These are phyloP conservation scores for Penstemon barbatus DNA, from an alignment of 257 asterid species.

Conservation along the genomic window DNA sequence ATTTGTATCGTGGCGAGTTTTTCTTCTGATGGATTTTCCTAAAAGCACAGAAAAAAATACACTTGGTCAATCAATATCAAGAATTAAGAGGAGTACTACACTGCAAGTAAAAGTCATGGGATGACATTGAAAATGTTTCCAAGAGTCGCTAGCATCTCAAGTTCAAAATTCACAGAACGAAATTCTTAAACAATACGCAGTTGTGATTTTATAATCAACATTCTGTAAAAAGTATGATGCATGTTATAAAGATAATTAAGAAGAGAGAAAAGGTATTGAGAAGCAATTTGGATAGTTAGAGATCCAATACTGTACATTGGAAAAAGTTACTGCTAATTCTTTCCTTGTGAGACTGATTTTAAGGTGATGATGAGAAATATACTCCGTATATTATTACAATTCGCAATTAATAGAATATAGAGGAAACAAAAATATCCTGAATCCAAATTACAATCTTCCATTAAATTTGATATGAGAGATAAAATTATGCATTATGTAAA, in stretches of 20 bases:
- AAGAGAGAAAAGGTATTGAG: background rate
- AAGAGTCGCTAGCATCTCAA: no score
- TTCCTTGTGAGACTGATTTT: no score
- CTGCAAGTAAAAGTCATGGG: background rate
- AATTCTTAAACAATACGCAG: no score
- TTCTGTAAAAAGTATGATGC: background rate
- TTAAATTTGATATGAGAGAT: background rate
- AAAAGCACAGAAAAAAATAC: constrained; percentile 30
- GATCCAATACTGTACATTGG: constrained; percentile 8
- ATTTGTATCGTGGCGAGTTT: constrained; percentile 66
- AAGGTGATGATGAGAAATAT: no score
- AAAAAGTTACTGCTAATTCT: background rate
- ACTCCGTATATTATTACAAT: no score
- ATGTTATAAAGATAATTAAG: constrained; percentile 11
- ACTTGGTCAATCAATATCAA: constrained; percentile 18
- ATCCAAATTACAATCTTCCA: background rate
- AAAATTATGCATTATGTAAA: constrained; percentile 2
- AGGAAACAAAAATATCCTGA: background rate
- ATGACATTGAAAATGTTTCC: no score
- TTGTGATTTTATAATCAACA: background rate
- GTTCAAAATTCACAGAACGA: no score
- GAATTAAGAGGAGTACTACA: background rate
- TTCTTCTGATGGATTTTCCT: constrained; percentile 54
- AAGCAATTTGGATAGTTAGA: constrained; percentile 19
- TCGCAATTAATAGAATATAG: no score